Percentiles rank a stretch among this genome's conserved stretches.
Evolutionary conservation across 495 filamentous ascomycete species (phyloP).

Genomic region (Aspergillus hancockii): DNA sequence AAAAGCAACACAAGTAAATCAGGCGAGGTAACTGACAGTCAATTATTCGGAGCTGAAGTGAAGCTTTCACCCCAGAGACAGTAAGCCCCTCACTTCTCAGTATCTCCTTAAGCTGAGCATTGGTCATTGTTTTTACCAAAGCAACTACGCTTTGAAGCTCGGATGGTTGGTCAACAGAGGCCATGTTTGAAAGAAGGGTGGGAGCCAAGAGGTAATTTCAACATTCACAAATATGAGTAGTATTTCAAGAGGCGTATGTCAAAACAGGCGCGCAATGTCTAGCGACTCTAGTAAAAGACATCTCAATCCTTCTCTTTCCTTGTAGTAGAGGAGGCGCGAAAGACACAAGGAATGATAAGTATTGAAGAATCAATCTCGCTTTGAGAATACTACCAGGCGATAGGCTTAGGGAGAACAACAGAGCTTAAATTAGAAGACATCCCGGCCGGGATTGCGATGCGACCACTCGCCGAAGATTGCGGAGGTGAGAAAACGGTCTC

Average conservation of each 20-base stretch:
- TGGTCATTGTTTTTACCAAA: slow-evolving; percentile 61
- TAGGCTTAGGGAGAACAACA: background rate
- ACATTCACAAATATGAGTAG: slow-evolving; percentile 2
- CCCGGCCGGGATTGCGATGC: background rate
- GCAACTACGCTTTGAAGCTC: slow-evolving; percentile 43
- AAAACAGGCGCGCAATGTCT: slow-evolving; percentile 13
- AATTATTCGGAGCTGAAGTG: slow-evolving; percentile 75
- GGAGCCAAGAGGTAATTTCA: background rate
- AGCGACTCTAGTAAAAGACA: slow-evolving; percentile 23
- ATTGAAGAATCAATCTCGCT: background rate
- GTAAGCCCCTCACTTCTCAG: slow-evolving; percentile 67
- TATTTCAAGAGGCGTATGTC: slow-evolving; percentile 17
- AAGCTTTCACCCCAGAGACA: slow-evolving; percentile 77
- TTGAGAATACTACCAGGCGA: background rate
- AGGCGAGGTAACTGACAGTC: slow-evolving; percentile 59
- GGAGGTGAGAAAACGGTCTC: slow-evolving; percentile 29
- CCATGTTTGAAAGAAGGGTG: slow-evolving; percentile 33
- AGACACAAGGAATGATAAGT: background rate
- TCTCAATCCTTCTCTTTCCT: slow-evolving; percentile 18
- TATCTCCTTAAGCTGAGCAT: slow-evolving; percentile 72
- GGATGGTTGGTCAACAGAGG: slow-evolving; percentile 43
- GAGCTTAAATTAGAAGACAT: background rate
- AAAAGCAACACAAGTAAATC: background rate
- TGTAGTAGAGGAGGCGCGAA: background rate
- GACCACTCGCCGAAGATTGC: slow-evolving; percentile 14